Base-by-base conservation (phyloP, 176 grass and related monocot genomes). In the Phragmites australis region DNA sequence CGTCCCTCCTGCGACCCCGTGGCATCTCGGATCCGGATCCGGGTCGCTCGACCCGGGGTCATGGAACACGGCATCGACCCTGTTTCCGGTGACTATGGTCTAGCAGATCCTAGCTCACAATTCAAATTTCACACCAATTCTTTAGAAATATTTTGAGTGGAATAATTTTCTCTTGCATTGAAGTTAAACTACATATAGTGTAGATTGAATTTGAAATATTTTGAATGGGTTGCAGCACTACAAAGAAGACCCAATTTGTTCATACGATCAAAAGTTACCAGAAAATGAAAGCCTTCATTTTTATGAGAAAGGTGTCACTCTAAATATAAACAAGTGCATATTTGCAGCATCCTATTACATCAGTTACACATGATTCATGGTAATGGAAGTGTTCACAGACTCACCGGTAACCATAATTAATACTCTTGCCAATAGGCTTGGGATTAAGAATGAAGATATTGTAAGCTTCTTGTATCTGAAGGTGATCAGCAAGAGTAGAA, bases 391-490 rank as follows among this genome's bases (percentile, higher is more conserved):
- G 26, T 55, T 57, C 18, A 40, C 3, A 82, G 17, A 85, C 91
- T 83, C 76, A 91, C 94, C 95, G 88, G 89, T 94, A 98, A 81
- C 92, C 95, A 83, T 98, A 98, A 8, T 61, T 87, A 86, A 67
- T 50, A 68, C 30, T 83, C 55, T 89, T 94, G 37, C 78, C 85
- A 69, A 81, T 77, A 45, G 68, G 84, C 55, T 91, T 98, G 27
- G 95, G 92, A 62, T 98, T 98, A 68, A 98, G 88, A 84, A 98
- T 64, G 43, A 98, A 98, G 62, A 98, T 89, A 56, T 94, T 98
- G 84, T 98, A 98, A 69, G 92, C 88, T 83, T 98, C 85, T 68
- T 87, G 90, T 81, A 98, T 93, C 80, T 93, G 92, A 85, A 98
- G 92, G 67, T 98, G 86, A 39, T 94, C 90, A 55, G 93, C 68